Percentiles rank a stretch among this genome's conserved stretches.
phyloP scores from a whole-genome alignment of 2,329 filamentous ascomycete genomes.

The Talaromyces sp. region DNA sequence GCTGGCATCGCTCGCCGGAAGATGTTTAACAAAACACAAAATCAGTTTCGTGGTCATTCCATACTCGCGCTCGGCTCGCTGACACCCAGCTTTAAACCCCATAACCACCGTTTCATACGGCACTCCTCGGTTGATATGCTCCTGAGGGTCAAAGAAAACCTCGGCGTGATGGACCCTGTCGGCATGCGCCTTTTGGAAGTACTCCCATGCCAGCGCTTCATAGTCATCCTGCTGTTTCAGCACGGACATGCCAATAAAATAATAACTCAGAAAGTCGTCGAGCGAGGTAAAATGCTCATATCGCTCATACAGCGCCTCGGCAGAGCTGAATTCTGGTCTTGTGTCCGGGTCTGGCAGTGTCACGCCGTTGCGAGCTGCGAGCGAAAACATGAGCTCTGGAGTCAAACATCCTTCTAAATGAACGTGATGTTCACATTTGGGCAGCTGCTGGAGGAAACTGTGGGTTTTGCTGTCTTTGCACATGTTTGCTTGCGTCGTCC shows the following conservation, averaged over 20 bases:
- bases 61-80: constrained; percentile 56
- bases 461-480: constrained; percentile 36
- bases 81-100: constrained; percentile 57
- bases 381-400: constrained; percentile 62
- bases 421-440: constrained; percentile 78
- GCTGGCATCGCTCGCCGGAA: constrained; percentile 55
- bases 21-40: constrained; percentile 66
- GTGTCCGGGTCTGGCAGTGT: constrained; percentile 47
- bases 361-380: constrained; percentile 63
- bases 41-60: constrained; percentile 62
- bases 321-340: constrained; percentile 59
- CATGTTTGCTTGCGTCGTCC: neutral
- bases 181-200: constrained; percentile 58
- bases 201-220: constrained; percentile 64
- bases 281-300: constrained; percentile 65
- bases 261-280: constrained; percentile 72
- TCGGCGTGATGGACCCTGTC: constrained; percentile 68
- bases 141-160: constrained; percentile 77
- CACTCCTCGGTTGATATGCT: constrained; percentile 60
- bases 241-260: constrained; percentile 70
- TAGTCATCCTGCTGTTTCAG: constrained; percentile 63
- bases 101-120: constrained; percentile 57
- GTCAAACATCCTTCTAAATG: constrained; percentile 73
- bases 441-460: constrained; percentile 58
- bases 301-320: constrained; percentile 53